Conservation (phyloP, 2,329 filamentous ascomycete genomes). For the Westerdykella ornata region DNA sequence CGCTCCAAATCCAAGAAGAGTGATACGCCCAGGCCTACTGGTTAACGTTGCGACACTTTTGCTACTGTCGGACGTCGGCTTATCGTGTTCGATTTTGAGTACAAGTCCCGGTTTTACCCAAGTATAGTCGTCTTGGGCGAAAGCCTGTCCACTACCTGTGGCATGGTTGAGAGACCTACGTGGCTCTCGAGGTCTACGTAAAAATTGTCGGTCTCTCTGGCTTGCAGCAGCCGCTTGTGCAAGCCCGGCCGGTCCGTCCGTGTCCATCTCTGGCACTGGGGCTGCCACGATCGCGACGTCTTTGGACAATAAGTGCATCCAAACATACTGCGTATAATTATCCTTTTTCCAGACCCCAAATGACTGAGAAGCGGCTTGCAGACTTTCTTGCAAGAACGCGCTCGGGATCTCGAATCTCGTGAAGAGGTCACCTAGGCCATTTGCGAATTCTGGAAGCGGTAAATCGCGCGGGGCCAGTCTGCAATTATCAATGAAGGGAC, state of each 20-base stretch:
- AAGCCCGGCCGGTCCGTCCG: too few species aligned
- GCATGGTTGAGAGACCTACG: too few species aligned
- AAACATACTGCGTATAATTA: conserved; percentile 14
- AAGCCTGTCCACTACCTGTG: conserved; percentile 4
- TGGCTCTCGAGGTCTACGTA: too few species aligned
- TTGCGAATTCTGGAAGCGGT: conserved; percentile 6
- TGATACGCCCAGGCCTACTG: conserved; percentile 6
- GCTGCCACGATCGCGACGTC: conserved; percentile 8
- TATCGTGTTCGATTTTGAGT: conserved; percentile 13
- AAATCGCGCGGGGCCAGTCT: conserved; percentile 23
- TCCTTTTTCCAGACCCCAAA: conserved; percentile 19
- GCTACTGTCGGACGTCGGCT: conserved; percentile 12
- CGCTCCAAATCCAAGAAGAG: conserved; percentile 28
- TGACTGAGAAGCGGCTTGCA: conserved; percentile 23
- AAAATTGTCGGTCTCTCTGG: conserved; percentile 17
- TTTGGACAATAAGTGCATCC: conserved; percentile 30
- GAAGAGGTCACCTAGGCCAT: conserved; percentile 14
- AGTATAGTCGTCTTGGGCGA: conserved; percentile 3
- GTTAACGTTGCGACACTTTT: conserved; percentile 6
- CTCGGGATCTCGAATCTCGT: conserved; percentile 17
- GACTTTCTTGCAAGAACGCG: conserved; percentile 20
- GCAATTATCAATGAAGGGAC: conserved; percentile 3
- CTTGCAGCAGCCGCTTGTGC: too few species aligned
- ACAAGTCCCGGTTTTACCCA: conserved; percentile 18
- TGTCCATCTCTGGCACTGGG: background rate